Conservation (phyloP, 306 rosid genomes). For the Cotoneaster glaucophyllus region DNA sequence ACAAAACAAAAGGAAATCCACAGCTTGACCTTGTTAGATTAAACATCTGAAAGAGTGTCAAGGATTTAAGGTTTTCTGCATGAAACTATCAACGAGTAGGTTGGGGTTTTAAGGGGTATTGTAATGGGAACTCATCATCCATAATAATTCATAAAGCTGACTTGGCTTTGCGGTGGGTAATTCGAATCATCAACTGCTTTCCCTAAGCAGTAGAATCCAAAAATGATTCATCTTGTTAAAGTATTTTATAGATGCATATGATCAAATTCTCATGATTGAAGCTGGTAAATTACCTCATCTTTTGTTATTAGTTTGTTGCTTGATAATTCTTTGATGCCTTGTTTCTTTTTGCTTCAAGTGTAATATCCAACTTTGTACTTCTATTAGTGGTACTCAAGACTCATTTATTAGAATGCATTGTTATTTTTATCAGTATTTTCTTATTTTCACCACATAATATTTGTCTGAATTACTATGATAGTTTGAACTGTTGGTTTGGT, state of each 20-base stretch:
- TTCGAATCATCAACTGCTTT: conserved; percentile 44
- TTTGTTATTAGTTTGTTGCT: conserved; percentile 4
- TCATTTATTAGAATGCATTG: background rate
- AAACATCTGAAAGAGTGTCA: conserved; percentile 30
- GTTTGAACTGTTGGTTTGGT: background rate
- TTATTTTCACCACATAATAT: background rate
- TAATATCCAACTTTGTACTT: background rate
- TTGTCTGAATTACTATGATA: background rate
- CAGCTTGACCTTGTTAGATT: conserved; percentile 25
- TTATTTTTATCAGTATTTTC: background rate
- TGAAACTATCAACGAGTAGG: conserved; percentile 35
- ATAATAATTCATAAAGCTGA: conserved; percentile 36
- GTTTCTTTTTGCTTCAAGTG: background rate
- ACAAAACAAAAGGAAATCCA: conserved; percentile 33
- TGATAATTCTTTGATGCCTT: background rate
- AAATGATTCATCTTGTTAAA: conserved; percentile 41
- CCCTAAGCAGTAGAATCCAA: conserved; percentile 40
- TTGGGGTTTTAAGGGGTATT: conserved; percentile 29
- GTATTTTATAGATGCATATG: conserved; percentile 54
- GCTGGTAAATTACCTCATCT: conserved; percentile 38
- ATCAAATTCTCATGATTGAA: conserved; percentile 38
- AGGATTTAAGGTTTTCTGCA: conserved; percentile 48
- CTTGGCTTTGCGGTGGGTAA: conserved; percentile 71
- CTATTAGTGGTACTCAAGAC: no score
- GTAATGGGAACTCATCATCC: conserved; percentile 21